phyloP scores from a whole-genome alignment of 129 eudicot species.

The Smallanthus sonchifolius region DNA sequence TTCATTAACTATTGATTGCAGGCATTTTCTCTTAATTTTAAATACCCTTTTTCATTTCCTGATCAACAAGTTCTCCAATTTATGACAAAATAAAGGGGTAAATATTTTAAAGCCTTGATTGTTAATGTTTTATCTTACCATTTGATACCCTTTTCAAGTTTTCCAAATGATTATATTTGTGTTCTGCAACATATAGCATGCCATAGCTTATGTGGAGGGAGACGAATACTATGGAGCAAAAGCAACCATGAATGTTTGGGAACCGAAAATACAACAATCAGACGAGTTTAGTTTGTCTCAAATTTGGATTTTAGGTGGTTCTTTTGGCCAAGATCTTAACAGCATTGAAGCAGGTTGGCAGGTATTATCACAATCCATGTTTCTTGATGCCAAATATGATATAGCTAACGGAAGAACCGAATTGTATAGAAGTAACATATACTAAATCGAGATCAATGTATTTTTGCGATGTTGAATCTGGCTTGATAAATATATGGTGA shows the following conservation, averaged over 20 bases:
- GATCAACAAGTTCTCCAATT: constrained; percentile 2
- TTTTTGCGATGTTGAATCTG: constrained; percentile 20
- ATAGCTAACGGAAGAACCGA: not conserved
- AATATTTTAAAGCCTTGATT: not conserved
- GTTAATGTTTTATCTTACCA: not conserved
- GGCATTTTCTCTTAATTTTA: too few relatives aligned
- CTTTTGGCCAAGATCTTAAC: constrained; percentile 96
- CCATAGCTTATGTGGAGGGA: constrained; percentile 93
- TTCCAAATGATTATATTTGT: not conserved
- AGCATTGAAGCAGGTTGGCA: constrained; percentile 99
- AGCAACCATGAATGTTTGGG: constrained; percentile 95
- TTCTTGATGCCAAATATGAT: not conserved
- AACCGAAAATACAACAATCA: constrained; percentile 87
- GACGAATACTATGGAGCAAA: constrained; percentile 88
- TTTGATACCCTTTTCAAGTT: not conserved
- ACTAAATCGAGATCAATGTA: constrained; percentile 4
- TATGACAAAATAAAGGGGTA: not conserved
- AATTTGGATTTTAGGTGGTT: constrained; percentile 88
- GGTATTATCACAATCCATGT: constrained; percentile 35
- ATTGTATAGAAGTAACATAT: not conserved
- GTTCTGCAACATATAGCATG: constrained; percentile 57
- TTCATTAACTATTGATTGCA: too few relatives aligned
- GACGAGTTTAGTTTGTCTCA: constrained; percentile 91
- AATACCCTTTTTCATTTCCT: not conserved
- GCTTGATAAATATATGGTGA: constrained; percentile 9